phyloP scores from a whole-genome alignment of 768 basidiomycete genomes.

The Cystofilobasidium capitatum region DNA sequence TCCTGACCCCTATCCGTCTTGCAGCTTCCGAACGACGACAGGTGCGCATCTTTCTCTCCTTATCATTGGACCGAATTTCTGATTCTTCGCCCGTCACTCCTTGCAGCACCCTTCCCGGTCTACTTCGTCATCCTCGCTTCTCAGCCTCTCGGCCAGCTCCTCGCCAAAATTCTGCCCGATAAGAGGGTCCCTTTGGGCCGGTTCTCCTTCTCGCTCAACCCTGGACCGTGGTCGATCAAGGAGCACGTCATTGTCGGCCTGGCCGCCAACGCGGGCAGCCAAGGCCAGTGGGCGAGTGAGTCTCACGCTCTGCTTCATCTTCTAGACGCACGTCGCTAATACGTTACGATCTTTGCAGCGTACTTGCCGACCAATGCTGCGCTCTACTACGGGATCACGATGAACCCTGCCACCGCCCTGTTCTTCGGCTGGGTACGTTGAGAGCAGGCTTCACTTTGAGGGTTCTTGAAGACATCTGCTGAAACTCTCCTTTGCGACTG shows the following conservation, averaged over 20 bases:
- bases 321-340: neutral
- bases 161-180: neutral
- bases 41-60: too few relatives aligned
- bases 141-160: neutral
- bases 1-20: neutral
- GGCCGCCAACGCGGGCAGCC: neutral
- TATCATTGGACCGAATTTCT: too few relatives aligned
- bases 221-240: neutral
- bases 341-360: neutral
- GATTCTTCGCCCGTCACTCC: too few relatives aligned
- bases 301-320: neutral
- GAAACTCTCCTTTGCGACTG: too few relatives aligned
- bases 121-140: neutral
- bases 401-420: neutral
- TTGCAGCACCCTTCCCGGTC: neutral
- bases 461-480: too few relatives aligned
- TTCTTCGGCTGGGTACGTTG: conserved; percentile 1
- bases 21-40: conserved; percentile 2
- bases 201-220: neutral
- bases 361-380: neutral
- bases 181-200: neutral
- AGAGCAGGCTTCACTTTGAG: too few relatives aligned
- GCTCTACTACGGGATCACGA: neutral
- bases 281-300: neutral
- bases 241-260: conserved; percentile 2